Evolutionary conservation across 1,284 basidiomycete genomes (phyloP), one percentile per base, ranked within the genome.

Genomic region (Apiotrichum mycotoxinovorans): DNA sequence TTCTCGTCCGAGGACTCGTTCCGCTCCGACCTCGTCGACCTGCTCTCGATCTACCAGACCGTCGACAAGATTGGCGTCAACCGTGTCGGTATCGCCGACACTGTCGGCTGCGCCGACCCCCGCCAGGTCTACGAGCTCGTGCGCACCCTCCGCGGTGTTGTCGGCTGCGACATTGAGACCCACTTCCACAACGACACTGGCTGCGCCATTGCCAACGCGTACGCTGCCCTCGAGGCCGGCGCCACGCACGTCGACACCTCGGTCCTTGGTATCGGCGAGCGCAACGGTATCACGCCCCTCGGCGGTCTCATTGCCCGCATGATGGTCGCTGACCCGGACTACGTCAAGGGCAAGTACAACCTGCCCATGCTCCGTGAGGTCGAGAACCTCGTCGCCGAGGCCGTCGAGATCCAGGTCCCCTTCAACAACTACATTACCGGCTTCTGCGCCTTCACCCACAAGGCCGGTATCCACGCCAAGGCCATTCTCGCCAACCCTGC

Each of bases 1-100:
- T 99, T 99, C 85, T 98, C 95, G 30, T 96, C 95, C 35, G 96
- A 99, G 79, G 96, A 99, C 79, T 97, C 92, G 38, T 99, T 99
- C 91, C 91, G 96, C 66, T 98, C 95, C 67, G 95, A 99, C 79
- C 86, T 99, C 61, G 96, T 98, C 78, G 96, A 99, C 81, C 84
- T 99, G 49, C 84, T 99, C 54, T 94, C 91, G 50, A 98, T 99
- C 80, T 98, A 99, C 83, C 91, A 96, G 79, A 96, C 95, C 52
- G 96, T 99, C 55, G 96, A 99, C 83, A 98, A 98, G 84, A 94
- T 98, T 70, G 96, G 96, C 60, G 95, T 99, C 54, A 94, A 98
- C 83, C 87, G 96, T 67, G 96, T 99, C 66, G 96, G 96, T 78
- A 95, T 99, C 66, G 96, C 96, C 37, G 96, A 99, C 79, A 99